phyloP scores from a whole-genome alignment of 495 filamentous ascomycete genomes.

The Annulohypoxylon nitens region DNA sequence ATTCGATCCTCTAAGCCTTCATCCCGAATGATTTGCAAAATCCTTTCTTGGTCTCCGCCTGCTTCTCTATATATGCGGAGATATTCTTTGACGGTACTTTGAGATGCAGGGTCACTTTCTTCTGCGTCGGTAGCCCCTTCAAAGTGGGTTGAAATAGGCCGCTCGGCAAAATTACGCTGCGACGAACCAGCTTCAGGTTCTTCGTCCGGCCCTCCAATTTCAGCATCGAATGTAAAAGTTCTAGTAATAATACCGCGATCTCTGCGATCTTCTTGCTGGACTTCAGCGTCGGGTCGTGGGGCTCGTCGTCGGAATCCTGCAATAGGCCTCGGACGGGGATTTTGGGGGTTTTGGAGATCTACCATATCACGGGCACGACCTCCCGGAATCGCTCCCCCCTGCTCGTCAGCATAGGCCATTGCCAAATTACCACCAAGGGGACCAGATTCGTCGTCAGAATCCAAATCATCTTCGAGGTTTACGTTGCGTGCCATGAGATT shows the following conservation, averaged over 20 bases:
- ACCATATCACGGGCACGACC: slow-evolving; percentile 27
- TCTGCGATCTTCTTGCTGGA: not conserved
- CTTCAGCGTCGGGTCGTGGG: slow-evolving; percentile 8
- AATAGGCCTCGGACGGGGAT: slow-evolving; percentile 44
- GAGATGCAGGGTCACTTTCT: slow-evolving; percentile 22
- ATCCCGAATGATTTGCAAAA: slow-evolving; percentile 71
- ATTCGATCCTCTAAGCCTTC: slow-evolving; percentile 70
- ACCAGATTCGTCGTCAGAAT: slow-evolving; percentile 23
- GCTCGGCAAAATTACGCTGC: slow-evolving; percentile 18
- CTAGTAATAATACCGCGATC: not conserved
- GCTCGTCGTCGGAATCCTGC: slow-evolving; percentile 35
- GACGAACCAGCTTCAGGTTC: not conserved
- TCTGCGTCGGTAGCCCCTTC: slow-evolving; percentile 2
- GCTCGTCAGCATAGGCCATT: slow-evolving; percentile 23
- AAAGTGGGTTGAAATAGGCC: not conserved
- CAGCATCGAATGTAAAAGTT: not conserved
- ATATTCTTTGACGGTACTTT: slow-evolving; percentile 58
- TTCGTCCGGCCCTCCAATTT: not conserved
- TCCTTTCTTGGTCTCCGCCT: slow-evolving; percentile 69
- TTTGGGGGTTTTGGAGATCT: slow-evolving; percentile 28
- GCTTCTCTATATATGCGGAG: slow-evolving; percentile 66
- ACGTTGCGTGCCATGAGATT: slow-evolving; percentile 21
- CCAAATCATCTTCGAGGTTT: slow-evolving; percentile 26
- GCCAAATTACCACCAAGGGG: not conserved
- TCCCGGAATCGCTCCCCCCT: slow-evolving; percentile 12